phyloP scores from a whole-genome alignment of 1,284 basidiomycete genomes.

The Tylopilus microsporus region DNA sequence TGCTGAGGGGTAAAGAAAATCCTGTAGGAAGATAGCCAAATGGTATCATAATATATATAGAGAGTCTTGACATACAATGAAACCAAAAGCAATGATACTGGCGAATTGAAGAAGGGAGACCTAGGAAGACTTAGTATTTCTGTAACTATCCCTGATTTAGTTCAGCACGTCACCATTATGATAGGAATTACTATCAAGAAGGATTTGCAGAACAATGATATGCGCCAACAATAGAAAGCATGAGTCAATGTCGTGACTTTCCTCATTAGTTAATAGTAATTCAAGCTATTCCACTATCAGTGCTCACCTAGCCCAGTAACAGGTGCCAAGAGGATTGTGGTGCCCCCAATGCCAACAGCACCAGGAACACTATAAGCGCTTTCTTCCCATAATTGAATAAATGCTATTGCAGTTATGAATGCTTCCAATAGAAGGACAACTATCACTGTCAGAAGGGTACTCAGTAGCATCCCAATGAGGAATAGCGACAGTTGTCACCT shows the following conservation, averaged over 20 bases:
- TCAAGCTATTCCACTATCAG: not conserved
- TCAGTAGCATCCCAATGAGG: not conserved
- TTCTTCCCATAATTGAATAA: not conserved
- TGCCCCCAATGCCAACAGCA: too few relatives aligned
- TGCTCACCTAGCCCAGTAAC: slow-evolving; percentile 19
- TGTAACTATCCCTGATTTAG: not conserved
- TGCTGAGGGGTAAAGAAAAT: not conserved
- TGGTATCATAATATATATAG: not conserved
- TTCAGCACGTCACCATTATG: slow-evolving; percentile 15
- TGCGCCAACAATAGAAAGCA: slow-evolving; percentile 25
- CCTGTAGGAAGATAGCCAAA: not conserved
- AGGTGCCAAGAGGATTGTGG: not conserved
- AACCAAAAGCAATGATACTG: slow-evolving; percentile 7
- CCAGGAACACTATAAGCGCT: too few relatives aligned
- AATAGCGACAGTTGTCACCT: not conserved
- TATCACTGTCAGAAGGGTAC: slow-evolving; percentile 5
- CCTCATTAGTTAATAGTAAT: not conserved
- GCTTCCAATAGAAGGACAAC: slow-evolving; percentile 17
- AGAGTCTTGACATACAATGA: not conserved
- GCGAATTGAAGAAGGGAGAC: slow-evolving; percentile 18
- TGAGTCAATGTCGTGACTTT: slow-evolving; percentile 22
- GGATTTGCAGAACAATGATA: slow-evolving; percentile 10
- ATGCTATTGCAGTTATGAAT: slow-evolving; percentile 10
- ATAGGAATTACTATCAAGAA: slow-evolving; percentile 9
- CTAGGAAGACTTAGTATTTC: not conserved